Conservation (phyloP, 2,329 filamentous ascomycete species). For the Fusarium sp. region DNA sequence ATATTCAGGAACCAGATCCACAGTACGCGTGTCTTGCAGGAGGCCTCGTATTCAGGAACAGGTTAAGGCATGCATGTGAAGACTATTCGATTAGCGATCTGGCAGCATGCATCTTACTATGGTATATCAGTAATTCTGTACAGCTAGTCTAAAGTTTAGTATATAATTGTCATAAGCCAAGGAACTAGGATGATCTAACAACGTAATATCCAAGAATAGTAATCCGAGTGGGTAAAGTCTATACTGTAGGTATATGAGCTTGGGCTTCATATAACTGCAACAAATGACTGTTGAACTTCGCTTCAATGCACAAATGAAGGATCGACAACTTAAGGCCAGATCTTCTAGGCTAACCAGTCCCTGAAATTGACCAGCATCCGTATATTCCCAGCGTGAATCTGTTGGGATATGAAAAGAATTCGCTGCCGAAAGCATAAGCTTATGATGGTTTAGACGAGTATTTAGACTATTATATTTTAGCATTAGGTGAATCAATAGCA, state of each 20-base stretch:
- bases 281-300: background rate
- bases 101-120: background rate
- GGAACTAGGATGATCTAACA: background rate
- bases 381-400: too few species aligned
- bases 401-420: too few species aligned
- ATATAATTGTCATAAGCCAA: too few species aligned
- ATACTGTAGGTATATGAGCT: background rate
- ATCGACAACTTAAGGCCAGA: background rate
- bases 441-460: background rate
- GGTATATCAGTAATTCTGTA: background rate
- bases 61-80: background rate
- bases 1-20: constrained; percentile 9
- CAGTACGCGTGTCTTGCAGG: constrained; percentile 37
- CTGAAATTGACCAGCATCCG: background rate
- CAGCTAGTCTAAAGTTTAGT: too few species aligned
- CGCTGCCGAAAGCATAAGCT: too few species aligned
- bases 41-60: constrained; percentile 1
- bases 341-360: background rate
- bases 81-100: background rate
- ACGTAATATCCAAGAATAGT: background rate
- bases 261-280: background rate
- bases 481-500: background rate
- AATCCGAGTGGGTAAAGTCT: background rate
- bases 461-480: background rate
- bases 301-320: background rate